A percentile compares a stretch with the other conserved stretches of the same genome.
Conservation (phyloP, 495 filamentous ascomycete species). For the Penicillium turbatum region DNA sequence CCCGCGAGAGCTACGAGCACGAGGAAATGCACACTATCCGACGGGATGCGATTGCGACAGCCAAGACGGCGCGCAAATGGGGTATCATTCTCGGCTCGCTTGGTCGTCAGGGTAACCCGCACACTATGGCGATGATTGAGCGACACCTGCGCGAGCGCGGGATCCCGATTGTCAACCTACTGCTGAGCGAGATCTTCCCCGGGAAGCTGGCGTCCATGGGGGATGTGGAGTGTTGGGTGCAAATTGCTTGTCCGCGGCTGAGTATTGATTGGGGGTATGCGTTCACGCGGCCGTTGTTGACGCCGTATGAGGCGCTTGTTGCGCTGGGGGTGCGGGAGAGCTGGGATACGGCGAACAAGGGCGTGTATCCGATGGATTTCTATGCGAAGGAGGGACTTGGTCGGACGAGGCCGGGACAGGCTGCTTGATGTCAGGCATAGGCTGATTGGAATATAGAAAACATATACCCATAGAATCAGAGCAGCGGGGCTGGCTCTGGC, state of each 20-base stretch:
- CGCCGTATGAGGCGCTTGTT: slow-evolving; percentile 91
- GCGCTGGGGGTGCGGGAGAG: slow-evolving; percentile 71
- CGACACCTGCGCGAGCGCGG: slow-evolving; percentile 59
- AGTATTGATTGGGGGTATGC: slow-evolving; percentile 99
- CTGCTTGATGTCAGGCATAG: slow-evolving; percentile 14
- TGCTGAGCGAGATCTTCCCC: slow-evolving; percentile 92
- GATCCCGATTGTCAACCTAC: slow-evolving; percentile 73
- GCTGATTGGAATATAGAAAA: background rate
- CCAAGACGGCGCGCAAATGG: slow-evolving; percentile 77
- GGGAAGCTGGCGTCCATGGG: slow-evolving; percentile 87
- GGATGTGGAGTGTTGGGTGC: slow-evolving; percentile 96
- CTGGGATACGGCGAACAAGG: slow-evolving; percentile 63
- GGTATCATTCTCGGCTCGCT: slow-evolving; percentile 91
- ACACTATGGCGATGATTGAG: slow-evolving; percentile 86
- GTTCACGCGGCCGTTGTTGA: slow-evolving; percentile 81
- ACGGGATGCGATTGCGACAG: slow-evolving; percentile 67
- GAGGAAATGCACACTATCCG: slow-evolving; percentile 81
- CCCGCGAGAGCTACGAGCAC: slow-evolving; percentile 85
- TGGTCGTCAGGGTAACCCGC: slow-evolving; percentile 90
- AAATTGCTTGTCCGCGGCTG: slow-evolving; percentile 89
- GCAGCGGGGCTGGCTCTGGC: slow-evolving; percentile 18
- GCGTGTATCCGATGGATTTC: slow-evolving; percentile 97
- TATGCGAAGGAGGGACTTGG: slow-evolving; percentile 91
- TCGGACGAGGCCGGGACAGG: slow-evolving; percentile 57
- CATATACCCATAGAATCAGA: slow-evolving; percentile 21